Conservation (phyloP, 352 stramenopile species). For the Phytophthora pseudosyringae region DNA sequence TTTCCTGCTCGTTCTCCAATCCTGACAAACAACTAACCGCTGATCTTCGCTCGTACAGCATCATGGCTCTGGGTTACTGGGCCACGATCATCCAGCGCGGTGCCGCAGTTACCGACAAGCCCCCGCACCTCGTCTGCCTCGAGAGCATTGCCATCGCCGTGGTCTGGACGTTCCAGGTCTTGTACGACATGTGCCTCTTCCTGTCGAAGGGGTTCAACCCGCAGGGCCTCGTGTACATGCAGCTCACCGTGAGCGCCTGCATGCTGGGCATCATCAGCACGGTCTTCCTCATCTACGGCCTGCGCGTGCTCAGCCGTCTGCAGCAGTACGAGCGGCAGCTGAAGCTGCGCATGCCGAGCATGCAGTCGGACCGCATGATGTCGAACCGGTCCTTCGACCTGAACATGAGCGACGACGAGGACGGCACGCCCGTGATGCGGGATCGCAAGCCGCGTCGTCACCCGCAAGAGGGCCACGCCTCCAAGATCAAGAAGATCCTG, state of each 20-base stretch:
- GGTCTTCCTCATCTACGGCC: conserved; percentile 49
- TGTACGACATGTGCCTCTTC: conserved; percentile 51
- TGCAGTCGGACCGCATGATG: conserved; percentile 44
- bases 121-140: conserved; percentile 38
- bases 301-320: conserved; percentile 46
- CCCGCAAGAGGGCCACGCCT: conserved; percentile 39
- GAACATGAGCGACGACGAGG: conserved; percentile 50
- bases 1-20: neutral
- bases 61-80: conserved; percentile 58
- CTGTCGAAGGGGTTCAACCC: conserved; percentile 52
- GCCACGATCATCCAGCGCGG: conserved; percentile 51
- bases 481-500: conserved; percentile 57
- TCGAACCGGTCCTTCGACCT: conserved; percentile 45
- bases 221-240: conserved; percentile 43
- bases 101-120: conserved; percentile 39
- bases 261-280: conserved; percentile 55
- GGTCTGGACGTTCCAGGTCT: conserved; percentile 53
- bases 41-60: conserved; percentile 31
- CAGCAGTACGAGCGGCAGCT: conserved; percentile 45
- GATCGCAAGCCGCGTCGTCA: conserved; percentile 23
- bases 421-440: conserved; percentile 26
- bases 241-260: conserved; percentile 46
- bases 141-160: conserved; percentile 43
- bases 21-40: conserved; percentile 6
- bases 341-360: conserved; percentile 44